These are phyloP conservation scores for Gardenia jasminoides DNA, from an alignment of 257 asterid genomes.

Conservation along the genomic window DNA sequence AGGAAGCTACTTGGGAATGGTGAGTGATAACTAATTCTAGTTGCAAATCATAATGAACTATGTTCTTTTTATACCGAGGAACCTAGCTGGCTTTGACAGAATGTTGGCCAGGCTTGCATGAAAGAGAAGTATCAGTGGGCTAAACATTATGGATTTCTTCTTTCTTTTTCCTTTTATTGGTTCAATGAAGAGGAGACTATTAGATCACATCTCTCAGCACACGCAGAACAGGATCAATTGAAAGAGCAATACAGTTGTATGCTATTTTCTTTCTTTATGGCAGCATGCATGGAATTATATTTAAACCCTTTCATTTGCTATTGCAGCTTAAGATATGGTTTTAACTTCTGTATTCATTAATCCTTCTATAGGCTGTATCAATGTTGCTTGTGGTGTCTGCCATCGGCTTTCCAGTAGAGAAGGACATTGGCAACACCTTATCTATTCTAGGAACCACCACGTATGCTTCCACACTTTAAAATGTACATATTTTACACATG, in stretches of 20 bases:
- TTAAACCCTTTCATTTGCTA: not conserved
- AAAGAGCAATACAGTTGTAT: not conserved
- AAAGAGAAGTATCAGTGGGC: not conserved
- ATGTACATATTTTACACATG: not conserved
- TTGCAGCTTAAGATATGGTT: not conserved
- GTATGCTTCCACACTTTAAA: constrained; percentile 31
- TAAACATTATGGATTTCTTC: not conserved
- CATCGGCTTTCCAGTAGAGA: constrained; percentile 51
- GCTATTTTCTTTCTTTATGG: not conserved
- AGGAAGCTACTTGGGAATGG: constrained; percentile 92
- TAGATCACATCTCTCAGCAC: not conserved
- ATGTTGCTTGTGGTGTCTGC: constrained; percentile 61
- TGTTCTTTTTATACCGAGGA: not conserved
- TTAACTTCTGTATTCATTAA: not conserved
- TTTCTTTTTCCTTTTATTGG: not conserved
- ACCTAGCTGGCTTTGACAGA: not conserved
- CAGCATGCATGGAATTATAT: not conserved
- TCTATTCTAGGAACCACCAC: constrained; percentile 66
- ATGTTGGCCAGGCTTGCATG: not conserved
- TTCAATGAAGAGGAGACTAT: not conserved
- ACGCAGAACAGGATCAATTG: not conserved
- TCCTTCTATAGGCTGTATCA: constrained; percentile 61
- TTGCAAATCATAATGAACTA: not conserved
- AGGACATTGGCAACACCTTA: constrained; percentile 51
- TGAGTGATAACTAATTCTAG: constrained; percentile 21